These are phyloP conservation scores for Vicia sativa DNA, from an alignment of 306 rosid genomes.

Conservation along the genomic window DNA sequence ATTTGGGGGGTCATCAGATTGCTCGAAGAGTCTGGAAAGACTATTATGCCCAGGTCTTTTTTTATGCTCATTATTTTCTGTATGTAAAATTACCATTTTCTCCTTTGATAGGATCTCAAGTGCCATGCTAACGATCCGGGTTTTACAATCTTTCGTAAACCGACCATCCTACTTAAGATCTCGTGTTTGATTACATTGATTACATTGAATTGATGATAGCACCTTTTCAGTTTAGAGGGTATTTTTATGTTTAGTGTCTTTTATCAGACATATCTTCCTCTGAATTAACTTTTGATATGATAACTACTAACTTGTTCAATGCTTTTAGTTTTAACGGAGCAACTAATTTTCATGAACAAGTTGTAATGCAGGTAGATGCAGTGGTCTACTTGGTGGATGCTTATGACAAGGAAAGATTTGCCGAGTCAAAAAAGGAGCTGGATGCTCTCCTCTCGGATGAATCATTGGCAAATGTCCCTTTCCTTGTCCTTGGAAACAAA, in stretches of 20 bases:
- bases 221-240: too few relatives aligned
- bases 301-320: background rate
- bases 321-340: background rate
- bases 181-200: too few relatives aligned
- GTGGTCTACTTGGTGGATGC: constrained; percentile 84
- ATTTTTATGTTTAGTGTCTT: background rate
- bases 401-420: constrained; percentile 80
- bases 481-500: constrained; percentile 85
- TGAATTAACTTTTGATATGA: background rate
- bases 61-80: too few relatives aligned
- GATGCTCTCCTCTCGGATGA: constrained; percentile 88
- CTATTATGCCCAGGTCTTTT: constrained; percentile 79
- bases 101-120: too few relatives aligned
- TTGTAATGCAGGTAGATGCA: constrained; percentile 70
- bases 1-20: constrained; percentile 84
- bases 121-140: too few relatives aligned
- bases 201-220: background rate
- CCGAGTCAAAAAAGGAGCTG: constrained; percentile 76
- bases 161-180: too few relatives aligned
- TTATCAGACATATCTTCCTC: background rate
- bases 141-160: too few relatives aligned
- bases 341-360: background rate
- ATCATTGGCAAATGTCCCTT: constrained; percentile 69
- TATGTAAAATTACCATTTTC: too few relatives aligned
- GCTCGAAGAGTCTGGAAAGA: constrained; percentile 98